These are phyloP conservation scores for Candida railenensis DNA, from an alignment of 805 yeast genomes.

Conservation along the genomic window DNA sequence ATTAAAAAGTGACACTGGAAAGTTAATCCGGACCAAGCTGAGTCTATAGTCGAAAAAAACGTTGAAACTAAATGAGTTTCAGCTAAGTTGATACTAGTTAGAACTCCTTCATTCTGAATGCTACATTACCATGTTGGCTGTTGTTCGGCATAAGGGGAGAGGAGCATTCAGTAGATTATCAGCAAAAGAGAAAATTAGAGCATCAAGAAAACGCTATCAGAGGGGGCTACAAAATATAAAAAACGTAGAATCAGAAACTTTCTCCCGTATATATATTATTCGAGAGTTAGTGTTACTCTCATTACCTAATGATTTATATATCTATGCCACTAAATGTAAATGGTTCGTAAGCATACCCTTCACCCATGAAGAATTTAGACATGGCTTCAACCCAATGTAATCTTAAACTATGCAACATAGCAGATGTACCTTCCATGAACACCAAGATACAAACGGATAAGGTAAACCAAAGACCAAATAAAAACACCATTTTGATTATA, in stretches of 20 bases:
- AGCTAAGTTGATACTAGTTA: too few relatives aligned
- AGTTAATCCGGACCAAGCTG: too few relatives aligned
- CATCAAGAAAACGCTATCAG: slow-evolving; percentile 2
- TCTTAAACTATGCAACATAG: slow-evolving; percentile 75
- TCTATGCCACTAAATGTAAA: slow-evolving; percentile 44
- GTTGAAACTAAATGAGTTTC: too few relatives aligned
- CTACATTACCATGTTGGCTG: too few relatives aligned
- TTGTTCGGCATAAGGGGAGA: not conserved
- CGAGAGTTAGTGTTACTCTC: not conserved
- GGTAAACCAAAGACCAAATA: slow-evolving; percentile 75
- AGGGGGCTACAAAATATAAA: not conserved
- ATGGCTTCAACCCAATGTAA: slow-evolving; percentile 82
- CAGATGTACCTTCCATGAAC: slow-evolving; percentile 82
- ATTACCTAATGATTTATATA: slow-evolving; percentile 5
- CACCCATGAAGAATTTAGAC: slow-evolving; percentile 79
- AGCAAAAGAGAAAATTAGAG: not conserved
- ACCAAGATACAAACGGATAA: slow-evolving; percentile 69
- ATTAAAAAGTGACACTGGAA: too few relatives aligned
- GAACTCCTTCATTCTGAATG: too few relatives aligned
- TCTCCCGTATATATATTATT: too few relatives aligned
- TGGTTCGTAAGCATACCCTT: slow-evolving; percentile 68
- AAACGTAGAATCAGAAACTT: too few relatives aligned
- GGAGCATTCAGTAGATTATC: not conserved
- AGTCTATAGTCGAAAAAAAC: too few relatives aligned
- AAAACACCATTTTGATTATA: slow-evolving; percentile 53